Conservation (phyloP, 1,284 basidiomycete genomes). For the Trichosporon coremiiforme region DNA sequence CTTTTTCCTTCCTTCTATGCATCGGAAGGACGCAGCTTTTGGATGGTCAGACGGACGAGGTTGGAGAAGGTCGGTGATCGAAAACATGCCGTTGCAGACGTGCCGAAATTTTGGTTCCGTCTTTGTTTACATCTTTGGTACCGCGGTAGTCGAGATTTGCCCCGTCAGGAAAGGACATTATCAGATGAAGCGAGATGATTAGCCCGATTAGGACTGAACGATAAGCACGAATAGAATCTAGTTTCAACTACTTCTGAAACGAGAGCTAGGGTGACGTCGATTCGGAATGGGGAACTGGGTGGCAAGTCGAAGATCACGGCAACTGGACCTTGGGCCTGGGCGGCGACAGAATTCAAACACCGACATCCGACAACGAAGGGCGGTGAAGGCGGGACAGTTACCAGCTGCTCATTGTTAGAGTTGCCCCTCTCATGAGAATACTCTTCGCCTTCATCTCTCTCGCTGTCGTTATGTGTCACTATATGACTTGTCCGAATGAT, state of each 20-base stretch:
- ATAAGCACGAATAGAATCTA: not conserved
- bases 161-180: not conserved
- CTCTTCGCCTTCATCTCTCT: not conserved
- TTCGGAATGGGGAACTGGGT: not conserved
- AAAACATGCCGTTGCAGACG: not conserved
- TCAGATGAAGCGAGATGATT: not conserved
- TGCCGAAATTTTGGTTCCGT: not conserved
- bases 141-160: not conserved
- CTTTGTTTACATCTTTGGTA: too few relatives aligned
- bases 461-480: slow-evolving; percentile 50
- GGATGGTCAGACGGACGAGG: not conserved
- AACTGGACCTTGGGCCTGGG: not conserved
- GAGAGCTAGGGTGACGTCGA: not conserved
- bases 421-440: not conserved
- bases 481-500: slow-evolving; percentile 53
- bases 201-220: not conserved
- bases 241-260: not conserved
- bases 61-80: too few relatives aligned
- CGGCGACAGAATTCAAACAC: slow-evolving; percentile 10
- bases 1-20: not conserved
- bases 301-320: not conserved
- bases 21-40: not conserved
- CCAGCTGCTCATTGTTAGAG: not conserved
- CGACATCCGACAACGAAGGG: not conserved
- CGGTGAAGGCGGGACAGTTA: not conserved